These are phyloP conservation scores for Porcisia hertigi DNA, from an alignment of 208 protist genomes.

Conservation along the genomic window DNA sequence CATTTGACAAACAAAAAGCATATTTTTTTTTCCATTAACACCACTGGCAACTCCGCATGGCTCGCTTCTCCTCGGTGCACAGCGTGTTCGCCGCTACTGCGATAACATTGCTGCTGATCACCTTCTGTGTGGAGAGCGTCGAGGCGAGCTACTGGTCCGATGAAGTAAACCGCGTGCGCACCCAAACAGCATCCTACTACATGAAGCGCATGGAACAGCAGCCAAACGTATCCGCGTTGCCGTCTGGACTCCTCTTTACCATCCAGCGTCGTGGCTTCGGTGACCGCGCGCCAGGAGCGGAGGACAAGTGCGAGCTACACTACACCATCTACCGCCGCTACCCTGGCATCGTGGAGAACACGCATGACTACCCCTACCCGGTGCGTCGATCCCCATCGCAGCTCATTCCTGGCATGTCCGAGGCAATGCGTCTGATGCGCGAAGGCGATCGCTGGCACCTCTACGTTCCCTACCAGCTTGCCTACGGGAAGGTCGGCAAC, in stretches of 20 bases:
- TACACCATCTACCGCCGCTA: constrained; percentile 66
- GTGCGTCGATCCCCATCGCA: constrained; percentile 50
- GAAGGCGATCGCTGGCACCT: constrained; percentile 82
- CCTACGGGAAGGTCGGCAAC: constrained; percentile 62
- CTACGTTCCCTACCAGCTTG: constrained; percentile 70
- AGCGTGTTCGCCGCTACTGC: constrained; percentile 7
- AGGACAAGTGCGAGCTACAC: constrained; percentile 72
- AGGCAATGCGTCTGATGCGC: constrained; percentile 88
- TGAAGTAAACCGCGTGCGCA: constrained; percentile 53
- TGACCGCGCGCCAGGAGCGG: constrained; percentile 39
- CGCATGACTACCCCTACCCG: constrained; percentile 50
- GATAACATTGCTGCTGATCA: constrained; percentile 19
- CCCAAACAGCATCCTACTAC: constrained; percentile 45
- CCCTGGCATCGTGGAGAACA: constrained; percentile 58
- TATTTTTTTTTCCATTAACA: not conserved
- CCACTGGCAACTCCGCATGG: not conserved
- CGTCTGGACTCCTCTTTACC: constrained; percentile 73
- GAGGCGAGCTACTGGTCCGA: constrained; percentile 40
- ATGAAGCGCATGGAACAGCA: constrained; percentile 37
- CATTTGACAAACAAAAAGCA: not conserved
- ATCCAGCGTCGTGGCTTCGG: constrained; percentile 51
- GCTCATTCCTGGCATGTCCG: constrained; percentile 61
- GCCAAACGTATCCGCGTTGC: constrained; percentile 59
- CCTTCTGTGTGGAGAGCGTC: constrained; percentile 8
- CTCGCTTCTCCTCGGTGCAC: constrained; percentile 5